Base-by-base conservation (phyloP, 345 rosid species). In the Crucihimalaya himalaica region DNA sequence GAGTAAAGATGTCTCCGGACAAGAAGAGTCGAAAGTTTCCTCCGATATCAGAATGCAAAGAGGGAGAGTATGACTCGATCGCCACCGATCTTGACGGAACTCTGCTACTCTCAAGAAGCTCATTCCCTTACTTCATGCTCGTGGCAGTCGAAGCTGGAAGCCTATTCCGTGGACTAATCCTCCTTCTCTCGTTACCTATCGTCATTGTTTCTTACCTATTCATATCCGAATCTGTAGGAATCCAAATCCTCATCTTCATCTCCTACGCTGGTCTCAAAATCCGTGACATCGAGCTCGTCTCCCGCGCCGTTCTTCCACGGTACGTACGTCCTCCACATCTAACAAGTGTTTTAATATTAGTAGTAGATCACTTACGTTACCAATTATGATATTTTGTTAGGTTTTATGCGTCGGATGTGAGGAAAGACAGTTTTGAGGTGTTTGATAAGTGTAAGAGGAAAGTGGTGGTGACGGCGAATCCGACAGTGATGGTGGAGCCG, bases 31-130 rank as follows among this genome's bases (percentile, higher is more conserved):
- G 16, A 39, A 82, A 48, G 6, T 93, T 89, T 65, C 91, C 92
- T 32, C 74, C 87, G 52, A 81, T 91, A 78, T 35, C 75, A 54
- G 78, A 81, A 52, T 89, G 97, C 54, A 61, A 6, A 12, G 85
- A 86, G 35, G 63, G 82, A 16, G 45, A 74, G 18, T 86, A 83
- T 66, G 78, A 63, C 27, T 93, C 98, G 14, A 75, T 93, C 14
- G 96, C 98, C 1, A 95, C 98, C 2, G 97, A 93, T 77, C 98
- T 93, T 5, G 98, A 93, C 53, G 98, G 98, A 11, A 93, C 98
- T 18, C 88, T 93, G 12, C 89, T 91, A 12, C 43, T 81, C n/a
- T 87, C 93, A 1, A 73, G 90, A 32, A 93, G 96, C 85, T 87
- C 97, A 5, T 84, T 93, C 48, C 94, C 98, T 12, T 93, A 93